Base-by-base conservation (phyloP, 192 early-diverging fungal species). In the Coemansia biformis region DNA sequence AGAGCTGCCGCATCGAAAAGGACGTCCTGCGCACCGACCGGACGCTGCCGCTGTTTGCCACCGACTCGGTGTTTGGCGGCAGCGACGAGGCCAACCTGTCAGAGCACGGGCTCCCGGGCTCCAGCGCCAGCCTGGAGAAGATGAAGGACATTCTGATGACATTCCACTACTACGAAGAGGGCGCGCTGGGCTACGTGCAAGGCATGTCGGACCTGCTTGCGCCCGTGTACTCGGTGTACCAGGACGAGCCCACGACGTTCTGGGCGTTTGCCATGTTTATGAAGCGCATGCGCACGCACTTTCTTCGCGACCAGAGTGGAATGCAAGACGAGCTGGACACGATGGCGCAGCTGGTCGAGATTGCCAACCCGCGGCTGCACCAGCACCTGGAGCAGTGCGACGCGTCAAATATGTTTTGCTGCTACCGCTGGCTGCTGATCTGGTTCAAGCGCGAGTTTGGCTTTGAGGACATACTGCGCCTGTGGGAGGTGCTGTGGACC, bases 381-480 rank as follows among this genome's bases (percentile, higher is more conserved):
- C 74, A 79, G 45, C 92, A 93, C 49, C 69, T 99, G 39, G 82
- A 81, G 76, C 56, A 65, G 51, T 57, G 54, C 45, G 93, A 96
- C 30, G 83, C 88, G 1, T 75, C 82, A 44, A 95, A 99, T 66
- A 78, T 99, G 51, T 99, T 99, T 57, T 92, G 86, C 64, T 97
- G 93, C 67, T 99, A 96, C 79, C 87, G 96, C 28, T 99, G 95
- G 95, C 75, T 99, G 15, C 59, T 99, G 30, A 83, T 99, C 23
- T 88, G 88, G 76, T 99, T 94, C 64, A 99, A 99, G 66, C 84
- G 96, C 37, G 96, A 99, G 66, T 96, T 98, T 51, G 67, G 79
- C 48, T 96, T 90, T 78, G 77, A 83, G 4, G 86, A 96, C 31
- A 76, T 88, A 15, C 63, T 89, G 64, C 51, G 69, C 26, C 59